Evolutionary conservation across 257 asterid genomes (phyloP).

Genomic region (Nemophila menziesii): DNA sequence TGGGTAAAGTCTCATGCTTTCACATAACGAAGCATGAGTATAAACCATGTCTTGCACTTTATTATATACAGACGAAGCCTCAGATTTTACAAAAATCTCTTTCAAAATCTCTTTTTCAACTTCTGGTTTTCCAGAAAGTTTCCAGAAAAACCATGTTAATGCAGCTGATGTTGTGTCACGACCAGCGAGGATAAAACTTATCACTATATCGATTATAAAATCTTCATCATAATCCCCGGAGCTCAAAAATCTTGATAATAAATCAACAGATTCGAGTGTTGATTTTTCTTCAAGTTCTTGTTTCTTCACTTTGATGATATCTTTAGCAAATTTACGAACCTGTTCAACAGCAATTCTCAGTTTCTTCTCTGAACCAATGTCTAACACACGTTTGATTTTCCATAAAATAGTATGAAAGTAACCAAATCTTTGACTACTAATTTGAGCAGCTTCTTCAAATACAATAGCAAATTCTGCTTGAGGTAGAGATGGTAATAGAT

Average conservation of each 20-base stretch:
- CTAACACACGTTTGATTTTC: slow-evolving; percentile 30
- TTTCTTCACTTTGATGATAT: slow-evolving; percentile 26
- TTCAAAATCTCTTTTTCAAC: slow-evolving; percentile 30
- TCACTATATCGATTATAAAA: slow-evolving; percentile 39
- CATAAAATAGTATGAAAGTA: slow-evolving; percentile 25
- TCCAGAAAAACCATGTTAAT: slow-evolving; percentile 63
- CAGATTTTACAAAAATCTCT: slow-evolving; percentile 33
- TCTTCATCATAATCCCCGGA: slow-evolving; percentile 40
- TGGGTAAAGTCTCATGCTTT: slow-evolving; percentile 43
- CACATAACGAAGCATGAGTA: slow-evolving; percentile 39
- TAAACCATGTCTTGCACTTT: slow-evolving; percentile 6
- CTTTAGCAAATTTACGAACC: slow-evolving; percentile 37
- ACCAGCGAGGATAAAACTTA: slow-evolving; percentile 63
- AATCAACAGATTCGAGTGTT: slow-evolving; percentile 26
- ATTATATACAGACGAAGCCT: background rate
- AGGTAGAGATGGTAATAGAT: slow-evolving; percentile 33
- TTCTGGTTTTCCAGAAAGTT: slow-evolving; percentile 17
- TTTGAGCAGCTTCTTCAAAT: slow-evolving; percentile 28
- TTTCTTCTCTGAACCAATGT: slow-evolving; percentile 36
- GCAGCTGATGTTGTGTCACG: slow-evolving; percentile 63
- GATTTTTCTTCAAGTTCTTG: slow-evolving; percentile 14
- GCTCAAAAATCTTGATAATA: slow-evolving; percentile 39
- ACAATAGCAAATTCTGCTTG: slow-evolving; percentile 29
- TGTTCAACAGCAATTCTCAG: slow-evolving; percentile 7
- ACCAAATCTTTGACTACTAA: slow-evolving; percentile 23